Base-by-base conservation (phyloP, 2,329 filamentous ascomycete genomes). In the Botryotinia calthae region DNA sequence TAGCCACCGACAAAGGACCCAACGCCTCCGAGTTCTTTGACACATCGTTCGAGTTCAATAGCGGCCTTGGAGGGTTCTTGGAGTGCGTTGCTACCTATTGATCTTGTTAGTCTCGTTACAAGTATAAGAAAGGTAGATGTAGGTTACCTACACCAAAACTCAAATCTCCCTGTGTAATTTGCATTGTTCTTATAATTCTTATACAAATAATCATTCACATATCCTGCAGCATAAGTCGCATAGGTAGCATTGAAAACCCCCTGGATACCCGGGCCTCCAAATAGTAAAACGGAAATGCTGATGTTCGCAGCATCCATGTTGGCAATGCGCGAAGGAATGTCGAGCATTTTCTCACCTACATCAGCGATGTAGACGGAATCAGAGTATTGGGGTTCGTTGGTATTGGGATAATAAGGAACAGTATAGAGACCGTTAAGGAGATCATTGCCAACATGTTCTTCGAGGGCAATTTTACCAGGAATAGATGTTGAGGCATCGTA, bases 1-100 rank as follows among this genome's bases (percentile, higher is more conserved):
- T 61, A 87, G 76, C 71, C 72, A 22, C 74, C 37, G 37, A 75
- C 46, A 68, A 86, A 79, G 4, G 84, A 83, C 1, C 86, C 85
- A 6, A 85, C 82, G 70, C 86, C 85, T 10, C 81, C 80, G 20
- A 84, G 79, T 70, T 84, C 54, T 4, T 67, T 78, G 28, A 79
- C 72, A 63, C 75, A 77, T 0, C 77, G 70, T n/a, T 77, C 75
- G 1, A 77, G 44, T 56, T 79, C 77, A 8, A 62, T 46, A 1
- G 76, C 76, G 3, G 77, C 77, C 6, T 56, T 65, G 5, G 51
- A 28, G 18, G 75, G 76, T 4, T 76, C 72, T 70, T 78, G 76
- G 12, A 77, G 44, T 1, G 76, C 75, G 7, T 72, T 72, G n/a
- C 64, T 67, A n/a, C 64, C 64, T 67, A 14, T n/a, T 25, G 31